A percentile compares a stretch with the other conserved stretches of the same genome.
Conservation (phyloP, 495 filamentous ascomycete species). For the Saxispiralis lemnorum region DNA sequence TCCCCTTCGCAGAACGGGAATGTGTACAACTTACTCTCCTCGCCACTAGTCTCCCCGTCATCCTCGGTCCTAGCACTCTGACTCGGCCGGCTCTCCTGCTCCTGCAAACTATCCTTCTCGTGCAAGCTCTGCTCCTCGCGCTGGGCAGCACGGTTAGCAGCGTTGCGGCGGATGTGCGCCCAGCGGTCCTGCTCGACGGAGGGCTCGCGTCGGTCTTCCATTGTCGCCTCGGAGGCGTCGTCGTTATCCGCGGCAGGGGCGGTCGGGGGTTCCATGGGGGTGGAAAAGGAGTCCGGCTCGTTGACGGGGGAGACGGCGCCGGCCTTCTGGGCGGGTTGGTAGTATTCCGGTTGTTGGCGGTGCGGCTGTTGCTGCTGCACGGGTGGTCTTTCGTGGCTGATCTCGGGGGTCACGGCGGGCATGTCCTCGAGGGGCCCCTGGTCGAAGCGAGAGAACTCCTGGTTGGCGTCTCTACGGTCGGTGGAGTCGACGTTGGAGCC, state of each 20-base stretch:
- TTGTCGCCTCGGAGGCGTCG: slow-evolving; percentile 10
- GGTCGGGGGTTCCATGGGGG: slow-evolving; percentile 6
- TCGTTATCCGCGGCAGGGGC: slow-evolving; percentile 1
- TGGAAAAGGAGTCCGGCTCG: slow-evolving; percentile 3
- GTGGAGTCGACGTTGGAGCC: slow-evolving; percentile 41
- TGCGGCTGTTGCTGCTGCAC: too few species aligned
- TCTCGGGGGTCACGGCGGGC: slow-evolving; percentile 34
- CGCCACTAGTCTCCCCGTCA: slow-evolving; percentile 76
- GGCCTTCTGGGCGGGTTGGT: background rate
- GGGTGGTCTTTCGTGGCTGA: too few species aligned
- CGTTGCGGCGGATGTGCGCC: slow-evolving; percentile 91
- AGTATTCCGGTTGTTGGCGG: background rate
- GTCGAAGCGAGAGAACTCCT: slow-evolving; percentile 68
- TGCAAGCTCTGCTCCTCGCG: slow-evolving; percentile 38
- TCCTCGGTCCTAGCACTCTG: slow-evolving; percentile 39
- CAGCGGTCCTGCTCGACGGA: slow-evolving; percentile 48
- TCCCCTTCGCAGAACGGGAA: background rate
- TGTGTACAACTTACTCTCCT: slow-evolving; percentile 62
- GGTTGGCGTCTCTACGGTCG: slow-evolving; percentile 43
- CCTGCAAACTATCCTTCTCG: too few species aligned
- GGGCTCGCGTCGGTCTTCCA: slow-evolving; percentile 21
- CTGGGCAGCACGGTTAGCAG: slow-evolving; percentile 49
- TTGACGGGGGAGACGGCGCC: background rate
- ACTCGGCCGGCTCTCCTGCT: slow-evolving; percentile 26
- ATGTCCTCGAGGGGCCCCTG: slow-evolving; percentile 78